Base-by-base conservation (phyloP, 495 filamentous ascomycete species). In the Penicillium egyptiacum region DNA sequence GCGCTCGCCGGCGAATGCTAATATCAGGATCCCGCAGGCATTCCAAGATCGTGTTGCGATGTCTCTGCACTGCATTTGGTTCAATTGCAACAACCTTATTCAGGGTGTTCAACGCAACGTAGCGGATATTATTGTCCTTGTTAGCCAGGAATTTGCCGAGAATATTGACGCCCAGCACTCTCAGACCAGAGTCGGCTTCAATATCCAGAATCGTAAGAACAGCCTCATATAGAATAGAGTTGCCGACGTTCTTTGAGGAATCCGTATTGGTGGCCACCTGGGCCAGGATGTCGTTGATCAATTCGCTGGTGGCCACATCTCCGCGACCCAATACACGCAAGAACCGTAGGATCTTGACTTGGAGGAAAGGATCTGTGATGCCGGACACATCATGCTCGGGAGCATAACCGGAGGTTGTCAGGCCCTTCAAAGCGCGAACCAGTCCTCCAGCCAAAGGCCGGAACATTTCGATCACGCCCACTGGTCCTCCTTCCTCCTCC, bases 231-330 rank as follows among this genome's bases (percentile, higher is more conserved):
- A 98, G 82, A 57, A 98, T 98, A 6, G 94, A 88, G 69, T 98
- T 98, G 51, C 94, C 94, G 28, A 98, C 94, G 62, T 98, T 98
- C 79, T 98, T 98, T 28, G 93, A 91, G 0, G 94, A 91, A 63
- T 98, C 94, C 2, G 94, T 98, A 68, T 98, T 98, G 44, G 94
- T 97, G 43, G 94, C 94, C 51, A 98, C 94, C 78, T 98, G 95
- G 35, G 94, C 95, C 53, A 98, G 76, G 57, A 98, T 98, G 69
- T 98, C 94, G 72, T 98, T 98, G 74, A 98, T 97, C 68, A 95
- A 86, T 73, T 98, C 94, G 66, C 91, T 97, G 9, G 91, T 93
- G 55, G 90, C 82, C 23, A 86, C 78, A 75, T 98, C 91, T 41
- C 94, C 94, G 53, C 91, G 86, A 19, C 86, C 92, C 20, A 98